Base-by-base conservation (phyloP, 164 flowering plant species). In the Houttuynia cordata region DNA sequence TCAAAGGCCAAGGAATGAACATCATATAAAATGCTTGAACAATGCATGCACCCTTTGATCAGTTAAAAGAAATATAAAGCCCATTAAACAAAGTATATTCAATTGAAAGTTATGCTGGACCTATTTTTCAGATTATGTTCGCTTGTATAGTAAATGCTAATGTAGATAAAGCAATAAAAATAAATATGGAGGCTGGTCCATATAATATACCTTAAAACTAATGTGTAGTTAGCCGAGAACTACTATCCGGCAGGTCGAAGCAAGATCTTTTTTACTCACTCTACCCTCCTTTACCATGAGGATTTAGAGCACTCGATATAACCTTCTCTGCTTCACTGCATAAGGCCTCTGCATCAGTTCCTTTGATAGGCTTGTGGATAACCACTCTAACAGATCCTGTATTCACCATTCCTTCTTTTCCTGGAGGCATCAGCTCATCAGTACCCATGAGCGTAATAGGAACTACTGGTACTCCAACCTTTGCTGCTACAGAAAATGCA, bases 361-460 rank as follows among this genome's bases (percentile, higher is more conserved):
- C 96, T 74, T 70, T 70, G n/a, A 93, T 74, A 22, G 89, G 83
- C 73, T 82, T 80, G 71, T 90, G 97, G 59, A 93, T 73, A 58
- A 86, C 65, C 66, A 86, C 83, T 75, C 79, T 86, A 19, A 93
- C 85, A 39, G 80, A 63, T 57, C 99, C 99, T 8, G 67, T 47
- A 70, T 80, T 80, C 66, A 93, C 6, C 19, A 70, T 69, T 45
- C 74, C 71, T 78, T 93, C 99, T 81, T 41, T 77, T 67, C 97
- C 99, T 8, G 83, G 51, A 66, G 97, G 96, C 99, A 90, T 93
- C 61, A 93, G 82, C 40, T 79, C 75, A 14, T 97, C 99, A 47
- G 99, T 91, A 67, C 97, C 99, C n/a, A 79, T 65, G 13, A 93
- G 77, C 40, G 91, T 79, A 51, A 93, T 87, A 17, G 99, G 97